Conservation (phyloP, 1,284 basidiomycete species). For the Fomitopsis palustris region DNA sequence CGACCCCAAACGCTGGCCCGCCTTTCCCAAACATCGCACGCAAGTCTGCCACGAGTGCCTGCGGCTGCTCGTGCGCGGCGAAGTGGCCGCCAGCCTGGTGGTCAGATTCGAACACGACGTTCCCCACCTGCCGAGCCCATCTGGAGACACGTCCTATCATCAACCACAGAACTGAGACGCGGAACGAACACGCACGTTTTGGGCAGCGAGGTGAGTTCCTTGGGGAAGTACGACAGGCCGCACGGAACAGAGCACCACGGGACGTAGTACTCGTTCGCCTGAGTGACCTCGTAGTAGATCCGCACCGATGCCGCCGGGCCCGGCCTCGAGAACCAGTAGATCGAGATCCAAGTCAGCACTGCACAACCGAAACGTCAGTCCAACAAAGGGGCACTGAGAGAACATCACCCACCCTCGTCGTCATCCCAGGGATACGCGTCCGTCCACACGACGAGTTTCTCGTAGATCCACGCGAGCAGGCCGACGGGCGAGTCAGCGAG, state of each 20-base stretch:
- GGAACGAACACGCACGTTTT: not conserved
- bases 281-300: slow-evolving; percentile 34
- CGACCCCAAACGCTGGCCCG: slow-evolving; percentile 18
- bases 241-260: slow-evolving; percentile 22
- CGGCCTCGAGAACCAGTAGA: slow-evolving; percentile 37
- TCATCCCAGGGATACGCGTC: slow-evolving; percentile 50
- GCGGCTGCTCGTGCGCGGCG: slow-evolving; percentile 26
- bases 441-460: slow-evolving; percentile 51
- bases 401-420: slow-evolving; percentile 37
- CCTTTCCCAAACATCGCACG: slow-evolving; percentile 22
- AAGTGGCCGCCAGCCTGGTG: slow-evolving; percentile 29
- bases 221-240: slow-evolving; percentile 32
- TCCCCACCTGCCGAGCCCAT: slow-evolving; percentile 20
- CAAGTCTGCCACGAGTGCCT: slow-evolving; percentile 26
- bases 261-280: not conserved
- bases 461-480: slow-evolving; percentile 59
- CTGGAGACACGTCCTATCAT: slow-evolving; percentile 6
- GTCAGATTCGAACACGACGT: slow-evolving; percentile 25
- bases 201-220: slow-evolving; percentile 19
- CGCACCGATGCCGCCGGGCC: slow-evolving; percentile 36
- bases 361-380: not conserved
- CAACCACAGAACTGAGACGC: not conserved
- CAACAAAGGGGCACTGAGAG: not conserved
- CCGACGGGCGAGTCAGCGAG: slow-evolving; percentile 57
- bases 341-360: slow-evolving; percentile 39